A percentile compares a stretch with the other conserved stretches of the same genome.
These are phyloP conservation scores for Lithocarpus polystachyus DNA, from an alignment of 306 rosid genomes.

Conservation along the genomic window DNA sequence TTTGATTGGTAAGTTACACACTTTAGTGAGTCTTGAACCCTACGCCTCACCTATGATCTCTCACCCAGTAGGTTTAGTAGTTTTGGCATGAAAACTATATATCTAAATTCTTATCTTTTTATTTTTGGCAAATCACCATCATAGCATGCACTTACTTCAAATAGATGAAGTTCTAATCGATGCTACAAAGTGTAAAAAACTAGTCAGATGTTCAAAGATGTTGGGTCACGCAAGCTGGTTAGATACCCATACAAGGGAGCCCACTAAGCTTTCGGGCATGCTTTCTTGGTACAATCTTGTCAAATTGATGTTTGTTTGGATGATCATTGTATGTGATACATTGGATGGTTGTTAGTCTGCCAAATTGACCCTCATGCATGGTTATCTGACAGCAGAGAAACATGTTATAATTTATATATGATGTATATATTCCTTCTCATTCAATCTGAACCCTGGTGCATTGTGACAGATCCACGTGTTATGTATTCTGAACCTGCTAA, in stretches of 20 bases:
- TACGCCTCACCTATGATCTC: no score
- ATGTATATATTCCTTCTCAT: neutral
- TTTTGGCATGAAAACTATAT: neutral
- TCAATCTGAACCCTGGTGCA: conserved; percentile 16
- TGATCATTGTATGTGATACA: neutral
- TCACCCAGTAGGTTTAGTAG: no score
- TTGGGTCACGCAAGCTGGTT: neutral
- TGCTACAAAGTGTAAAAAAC: neutral
- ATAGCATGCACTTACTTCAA: neutral
- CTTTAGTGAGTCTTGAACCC: no score
- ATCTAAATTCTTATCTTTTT: neutral
- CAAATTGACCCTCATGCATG: conserved; percentile 1
- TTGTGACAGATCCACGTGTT: conserved; percentile 81
- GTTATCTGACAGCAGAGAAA: neutral
- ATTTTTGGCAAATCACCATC: neutral
- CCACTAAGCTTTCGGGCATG: neutral
- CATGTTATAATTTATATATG: conserved; percentile 8
- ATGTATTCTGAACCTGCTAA: conserved; percentile 90
- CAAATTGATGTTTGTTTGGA: neutral
- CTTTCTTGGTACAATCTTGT: neutral
- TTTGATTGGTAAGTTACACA: no score
- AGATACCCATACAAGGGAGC: neutral
- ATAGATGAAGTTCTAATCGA: neutral
- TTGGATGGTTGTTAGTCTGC: conserved; percentile 18
- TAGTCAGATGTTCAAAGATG: neutral